phyloP scores from a whole-genome alignment of 306 rosid genomes.

The Macrotyloma uniflorum region DNA sequence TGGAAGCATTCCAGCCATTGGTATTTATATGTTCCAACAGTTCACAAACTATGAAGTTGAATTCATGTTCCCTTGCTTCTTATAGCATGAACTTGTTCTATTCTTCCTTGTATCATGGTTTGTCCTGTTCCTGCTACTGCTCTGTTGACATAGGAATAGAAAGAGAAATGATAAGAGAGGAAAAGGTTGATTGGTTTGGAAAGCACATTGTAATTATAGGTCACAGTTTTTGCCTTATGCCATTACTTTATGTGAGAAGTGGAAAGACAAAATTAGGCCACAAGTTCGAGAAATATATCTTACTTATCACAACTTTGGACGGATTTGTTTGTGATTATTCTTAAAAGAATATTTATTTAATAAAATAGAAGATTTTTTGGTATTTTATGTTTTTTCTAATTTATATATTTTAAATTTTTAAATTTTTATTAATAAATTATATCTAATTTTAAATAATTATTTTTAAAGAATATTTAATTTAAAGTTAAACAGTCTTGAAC shows the following conservation, averaged over 20 bases:
- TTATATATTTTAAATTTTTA: too few relatives aligned
- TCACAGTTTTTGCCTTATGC: not conserved
- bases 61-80: not conserved
- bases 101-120: not conserved
- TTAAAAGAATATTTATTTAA: too few relatives aligned
- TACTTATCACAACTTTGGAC: not conserved
- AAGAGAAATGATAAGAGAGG: not conserved
- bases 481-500: too few relatives aligned
- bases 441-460: too few relatives aligned
- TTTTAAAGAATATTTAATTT: too few relatives aligned
- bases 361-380: too few relatives aligned
- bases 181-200: not conserved
- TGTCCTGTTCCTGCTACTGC: constrained; percentile 3
- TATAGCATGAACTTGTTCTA: not conserved
- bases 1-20: constrained; percentile 57
- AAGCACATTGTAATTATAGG: not conserved
- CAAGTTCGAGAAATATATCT: not conserved
- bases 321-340: too few relatives aligned
- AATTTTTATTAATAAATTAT: too few relatives aligned
- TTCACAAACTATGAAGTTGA: not conserved
- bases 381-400: too few relatives aligned
- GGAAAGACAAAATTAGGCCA: constrained; percentile 13
- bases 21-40: not conserved
- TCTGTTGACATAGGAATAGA: not conserved
- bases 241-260: not conserved